A percentile compares a stretch with the other conserved stretches of the same genome.
Conservation (phyloP, 1,284 basidiomycete genomes). For the Inonotus obliquus region DNA sequence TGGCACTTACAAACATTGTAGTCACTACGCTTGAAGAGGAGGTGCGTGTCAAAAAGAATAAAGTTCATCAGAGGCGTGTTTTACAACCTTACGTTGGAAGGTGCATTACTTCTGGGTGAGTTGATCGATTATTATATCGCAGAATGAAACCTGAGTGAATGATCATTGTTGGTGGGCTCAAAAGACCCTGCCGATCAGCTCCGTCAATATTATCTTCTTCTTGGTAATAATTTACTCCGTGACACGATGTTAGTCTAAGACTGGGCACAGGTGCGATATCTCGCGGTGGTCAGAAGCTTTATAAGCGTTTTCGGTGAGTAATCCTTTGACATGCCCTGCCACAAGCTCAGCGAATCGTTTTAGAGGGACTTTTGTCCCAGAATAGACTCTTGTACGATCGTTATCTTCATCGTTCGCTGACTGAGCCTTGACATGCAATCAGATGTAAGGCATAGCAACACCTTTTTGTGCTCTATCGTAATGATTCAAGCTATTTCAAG, state of each 20-base stretch:
- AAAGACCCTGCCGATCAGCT: background rate
- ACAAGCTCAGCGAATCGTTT: background rate
- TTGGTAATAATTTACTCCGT: background rate
- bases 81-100: background rate
- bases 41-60: background rate
- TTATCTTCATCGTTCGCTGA: background rate
- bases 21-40: background rate
- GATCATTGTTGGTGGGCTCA: background rate
- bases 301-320: background rate
- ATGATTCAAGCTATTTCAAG: background rate
- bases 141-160: background rate
- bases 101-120: background rate
- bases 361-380: background rate
- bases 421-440: background rate
- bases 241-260: background rate
- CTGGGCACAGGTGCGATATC: background rate
- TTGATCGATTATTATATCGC: background rate
- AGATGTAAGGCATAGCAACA: background rate
- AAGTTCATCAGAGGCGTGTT: no score
- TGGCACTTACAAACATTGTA: background rate
- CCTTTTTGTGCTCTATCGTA: background rate
- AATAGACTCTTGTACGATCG: background rate
- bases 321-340: background rate
- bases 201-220: background rate
- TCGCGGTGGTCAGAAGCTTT: background rate